Conservation (phyloP, 1,284 basidiomycete genomes). For the Megacollybia platyphylla region DNA sequence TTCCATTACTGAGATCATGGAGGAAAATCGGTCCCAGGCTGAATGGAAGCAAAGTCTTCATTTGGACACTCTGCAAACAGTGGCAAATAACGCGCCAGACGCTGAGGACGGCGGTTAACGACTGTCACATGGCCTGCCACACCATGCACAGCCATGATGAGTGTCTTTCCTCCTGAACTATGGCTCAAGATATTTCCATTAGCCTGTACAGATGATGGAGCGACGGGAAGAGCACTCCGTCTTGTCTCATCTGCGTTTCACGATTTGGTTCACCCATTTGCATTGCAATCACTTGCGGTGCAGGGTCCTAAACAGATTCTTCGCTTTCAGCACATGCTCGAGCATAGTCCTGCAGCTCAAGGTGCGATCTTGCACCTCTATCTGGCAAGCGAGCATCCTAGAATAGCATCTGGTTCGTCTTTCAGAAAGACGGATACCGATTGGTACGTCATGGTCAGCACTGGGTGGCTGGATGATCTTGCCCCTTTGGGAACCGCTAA, state of each 20-base stretch:
- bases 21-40: no score
- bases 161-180: not conserved
- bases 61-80: no score
- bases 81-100: no score
- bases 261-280: not conserved
- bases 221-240: not conserved
- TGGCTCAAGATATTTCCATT: not conserved
- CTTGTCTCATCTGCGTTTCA: not conserved
- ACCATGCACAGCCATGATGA: not conserved
- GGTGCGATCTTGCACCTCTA: not conserved
- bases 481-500: not conserved
- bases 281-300: not conserved
- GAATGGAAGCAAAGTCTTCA: no score
- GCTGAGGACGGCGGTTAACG: no score
- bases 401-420: not conserved
- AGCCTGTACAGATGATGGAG: not conserved
- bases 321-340: not conserved
- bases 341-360: not conserved
- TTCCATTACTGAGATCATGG: no score
- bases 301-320: not conserved
- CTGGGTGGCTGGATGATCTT: not conserved
- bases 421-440: not conserved
- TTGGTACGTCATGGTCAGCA: not conserved
- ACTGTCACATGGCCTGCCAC: no score
- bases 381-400: not conserved